These are phyloP conservation scores for Penicillium parvum DNA, from an alignment of 495 filamentous ascomycete genomes.

Conservation along the genomic window DNA sequence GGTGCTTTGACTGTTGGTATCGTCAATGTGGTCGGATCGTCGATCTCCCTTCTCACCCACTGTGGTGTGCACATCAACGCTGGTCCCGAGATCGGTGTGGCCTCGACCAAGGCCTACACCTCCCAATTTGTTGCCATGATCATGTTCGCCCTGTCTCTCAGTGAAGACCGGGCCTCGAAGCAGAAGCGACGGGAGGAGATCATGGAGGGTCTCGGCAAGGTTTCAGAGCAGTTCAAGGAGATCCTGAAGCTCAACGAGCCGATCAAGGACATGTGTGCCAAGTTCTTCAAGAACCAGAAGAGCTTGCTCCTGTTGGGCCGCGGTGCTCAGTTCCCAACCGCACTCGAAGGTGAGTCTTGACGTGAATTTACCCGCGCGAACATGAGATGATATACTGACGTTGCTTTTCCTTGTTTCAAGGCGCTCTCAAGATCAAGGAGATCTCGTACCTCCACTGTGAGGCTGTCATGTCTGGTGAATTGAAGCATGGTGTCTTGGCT, in stretches of 20 bases:
- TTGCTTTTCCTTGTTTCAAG: constrained; percentile 22
- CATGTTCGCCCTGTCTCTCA: constrained; percentile 96
- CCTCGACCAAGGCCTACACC: constrained; percentile 98
- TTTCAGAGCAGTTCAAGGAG: constrained; percentile 88
- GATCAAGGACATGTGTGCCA: constrained; percentile 88
- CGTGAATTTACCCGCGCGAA: no score
- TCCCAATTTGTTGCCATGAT: constrained; percentile 99
- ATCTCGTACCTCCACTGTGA: constrained; percentile 99
- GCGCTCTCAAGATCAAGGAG: constrained; percentile 98
- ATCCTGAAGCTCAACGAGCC: constrained; percentile 84
- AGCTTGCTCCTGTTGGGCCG: constrained; percentile 87
- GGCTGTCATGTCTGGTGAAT: constrained; percentile 98
- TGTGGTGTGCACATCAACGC: constrained; percentile 99
- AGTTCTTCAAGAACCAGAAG: constrained; percentile 95
- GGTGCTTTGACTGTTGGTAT: constrained; percentile 96
- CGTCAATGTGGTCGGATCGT: constrained; percentile 96
- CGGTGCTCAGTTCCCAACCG: constrained; percentile 94
- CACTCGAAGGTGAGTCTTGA: constrained; percentile 74
- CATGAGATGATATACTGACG: neutral
- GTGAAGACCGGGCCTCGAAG: constrained; percentile 95
- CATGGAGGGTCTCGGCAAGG: constrained; percentile 82
- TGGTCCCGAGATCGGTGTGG: constrained; percentile 97
- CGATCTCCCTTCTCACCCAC: constrained; percentile 96
- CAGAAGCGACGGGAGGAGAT: constrained; percentile 90
- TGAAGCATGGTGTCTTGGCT: constrained; percentile 97